Base-by-base conservation (phyloP, 352 stramenopile species). In the Pythium guiyangense region DNA sequence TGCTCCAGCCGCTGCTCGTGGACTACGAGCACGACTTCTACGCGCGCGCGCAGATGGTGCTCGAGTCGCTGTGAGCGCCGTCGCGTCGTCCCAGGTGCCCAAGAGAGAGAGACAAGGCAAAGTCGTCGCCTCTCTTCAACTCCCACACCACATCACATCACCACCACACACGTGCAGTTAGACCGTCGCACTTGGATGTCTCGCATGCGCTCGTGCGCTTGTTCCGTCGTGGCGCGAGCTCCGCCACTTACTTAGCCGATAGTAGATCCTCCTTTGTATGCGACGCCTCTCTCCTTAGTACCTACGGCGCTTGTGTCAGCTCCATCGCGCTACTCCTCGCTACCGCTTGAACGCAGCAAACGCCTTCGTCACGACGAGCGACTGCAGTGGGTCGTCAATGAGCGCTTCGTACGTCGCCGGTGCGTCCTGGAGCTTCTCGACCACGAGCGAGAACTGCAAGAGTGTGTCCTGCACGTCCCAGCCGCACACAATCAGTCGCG, bases 21-120 rank as follows among this genome's bases (percentile, higher is more conserved):
- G 64, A 76, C 50, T 89, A 89, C 65, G 76, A 89, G 45, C 53
- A 66, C 11, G 74, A 88, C 57, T 88, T 88, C 51, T 62, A 62
- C 31, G 58, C 62, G 25, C 74, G 78, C 18, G 58, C 74, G 11
- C 71, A 82, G 37, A 57, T 71, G n/a, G 75, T 86, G 12, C 65
- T 88, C 17, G 71, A 84, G 44, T 61, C 66, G 18, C 53, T 77
- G 34, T 64, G 49, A 59, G 14, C 26, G 27, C 6, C 25, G 4
- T 4, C 6, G 27, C 47, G 47, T 15, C 6, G 37, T n/a, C n/a
- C 29, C 29, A 34, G 29, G 3, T 34, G 29, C 6, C 29, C 29
- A 34, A 3, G 29, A 34, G 29, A 6, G 29, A 34, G 29, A 34
- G 29, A 34, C 3, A 8, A 34, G 3, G 29, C 3, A 34, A 34